Base-by-base conservation (phyloP, 768 basidiomycete species). In the Candolleomyces aberdarensis region DNA sequence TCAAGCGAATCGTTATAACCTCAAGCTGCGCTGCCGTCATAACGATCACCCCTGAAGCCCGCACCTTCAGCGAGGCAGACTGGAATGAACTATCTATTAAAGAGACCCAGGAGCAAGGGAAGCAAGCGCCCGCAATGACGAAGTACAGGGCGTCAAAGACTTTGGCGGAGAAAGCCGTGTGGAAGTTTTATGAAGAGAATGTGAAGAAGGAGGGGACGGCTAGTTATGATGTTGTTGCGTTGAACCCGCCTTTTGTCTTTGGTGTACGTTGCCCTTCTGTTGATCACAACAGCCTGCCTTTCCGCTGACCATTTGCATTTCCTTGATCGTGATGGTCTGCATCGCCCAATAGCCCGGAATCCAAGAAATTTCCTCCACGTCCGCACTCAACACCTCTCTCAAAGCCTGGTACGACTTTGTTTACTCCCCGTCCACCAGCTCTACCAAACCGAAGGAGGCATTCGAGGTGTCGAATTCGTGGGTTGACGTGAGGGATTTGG, bases 1-100 rank as follows among this genome's bases (percentile, higher is more conserved):
- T 93, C 64, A 85, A 88, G 69, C 83, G 91, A 3, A 75, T 94
- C 47, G 83, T 92, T 9, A 71, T 90, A 60, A 90, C 88, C 0
- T 85, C 85, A 9, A 91, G 89, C 2, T 75, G 70, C 50, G 88
- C 83, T 0, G 73, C 85, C 0, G 66, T 88, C 13, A 62, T 80
- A 2, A 66, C 66, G 9, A n/a, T 63, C n/a, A 62, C 66, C 2
- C 61, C 71, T 0, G 63, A 64, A 0, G 69, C 76, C 0, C 65
- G 65, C 0, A 72, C 73, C 1, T 83, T 78, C 65, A 74, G 68
- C 43, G 85, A 88, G 66, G 62, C 65, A 13, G 77, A 89, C 70
- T 91, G 89, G 91, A 87, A 89, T 65, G 69, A 82, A 14, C 73
- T 73, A 55, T 73, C 81, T 5, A 66, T 83, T 15, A 67, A 73